A percentile compares a stretch with the other conserved stretches of the same genome.
phyloP scores from a whole-genome alignment of 306 rosid genomes.

The Glycine tomentella region DNA sequence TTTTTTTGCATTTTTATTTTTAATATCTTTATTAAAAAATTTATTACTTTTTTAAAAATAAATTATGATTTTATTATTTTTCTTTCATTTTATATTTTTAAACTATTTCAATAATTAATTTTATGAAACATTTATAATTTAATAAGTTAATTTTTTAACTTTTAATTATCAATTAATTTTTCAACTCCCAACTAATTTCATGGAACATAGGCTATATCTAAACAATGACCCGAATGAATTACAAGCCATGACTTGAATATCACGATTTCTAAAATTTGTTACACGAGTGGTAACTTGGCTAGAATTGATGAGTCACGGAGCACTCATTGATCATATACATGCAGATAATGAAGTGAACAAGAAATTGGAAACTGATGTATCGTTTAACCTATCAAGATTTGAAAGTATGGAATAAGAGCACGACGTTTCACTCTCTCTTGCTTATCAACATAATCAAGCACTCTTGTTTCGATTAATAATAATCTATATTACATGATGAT shows the following conservation, averaged over 20 bases:
- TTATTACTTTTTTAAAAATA: too few relatives aligned
- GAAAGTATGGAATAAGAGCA: background rate
- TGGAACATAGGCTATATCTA: too few relatives aligned
- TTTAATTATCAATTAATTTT: too few relatives aligned
- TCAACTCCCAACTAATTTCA: too few relatives aligned
- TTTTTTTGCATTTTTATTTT: too few relatives aligned
- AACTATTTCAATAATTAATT: too few relatives aligned
- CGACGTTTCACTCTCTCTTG: background rate
- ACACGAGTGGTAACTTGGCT: background rate
- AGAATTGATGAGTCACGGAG: background rate
- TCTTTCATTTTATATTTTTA: too few relatives aligned
- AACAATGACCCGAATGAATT: background rate
- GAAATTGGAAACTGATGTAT: slow-evolving; percentile 5
- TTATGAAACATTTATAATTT: too few relatives aligned
- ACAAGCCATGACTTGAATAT: slow-evolving; percentile 4
- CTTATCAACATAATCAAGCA: background rate
- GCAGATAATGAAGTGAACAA: background rate
- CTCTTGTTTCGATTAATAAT: background rate
- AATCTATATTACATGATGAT: too few relatives aligned
- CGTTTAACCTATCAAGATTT: slow-evolving; percentile 13
- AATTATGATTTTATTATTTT: too few relatives aligned
- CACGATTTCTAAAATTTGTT: background rate
- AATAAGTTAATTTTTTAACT: too few relatives aligned
- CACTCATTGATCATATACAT: background rate
- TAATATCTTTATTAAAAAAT: too few relatives aligned